Percentiles rank a stretch among this genome's conserved stretches.
These are phyloP conservation scores for Picea sitchensis DNA, from an alignment of 75 land plant genomes.

Conservation along the genomic window DNA sequence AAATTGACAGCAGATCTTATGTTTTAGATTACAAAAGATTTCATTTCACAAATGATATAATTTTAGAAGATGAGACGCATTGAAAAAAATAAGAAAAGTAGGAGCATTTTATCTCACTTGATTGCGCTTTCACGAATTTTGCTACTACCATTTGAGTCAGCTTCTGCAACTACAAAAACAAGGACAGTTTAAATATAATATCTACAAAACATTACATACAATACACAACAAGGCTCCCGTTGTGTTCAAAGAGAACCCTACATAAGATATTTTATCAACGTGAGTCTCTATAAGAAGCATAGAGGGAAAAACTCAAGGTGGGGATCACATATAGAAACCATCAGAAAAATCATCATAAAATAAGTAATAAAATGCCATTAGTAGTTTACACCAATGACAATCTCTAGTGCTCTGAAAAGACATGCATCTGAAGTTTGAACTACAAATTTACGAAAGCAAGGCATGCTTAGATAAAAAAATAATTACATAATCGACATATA, in stretches of 20 bases:
- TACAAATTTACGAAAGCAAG: neutral
- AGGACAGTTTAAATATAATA: neutral
- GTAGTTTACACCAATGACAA: neutral
- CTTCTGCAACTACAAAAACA: constrained; percentile 28
- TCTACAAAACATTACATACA: neutral
- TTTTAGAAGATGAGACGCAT: constrained; percentile 1
- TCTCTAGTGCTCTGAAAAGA: neutral
- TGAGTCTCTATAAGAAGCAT: neutral
- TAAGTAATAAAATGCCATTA: neutral
- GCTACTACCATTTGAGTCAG: constrained; percentile 33
- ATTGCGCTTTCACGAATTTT: constrained; percentile 53
- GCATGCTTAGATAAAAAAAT: neutral
- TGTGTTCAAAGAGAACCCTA: neutral
- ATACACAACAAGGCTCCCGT: neutral
- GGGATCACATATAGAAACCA: neutral
- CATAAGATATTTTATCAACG: too few relatives aligned
- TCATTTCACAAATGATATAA: neutral
- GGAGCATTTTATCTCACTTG: constrained; percentile 28
- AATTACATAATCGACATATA: neutral
- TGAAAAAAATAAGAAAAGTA: neutral
- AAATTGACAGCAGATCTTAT: too few relatives aligned
- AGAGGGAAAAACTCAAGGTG: neutral
- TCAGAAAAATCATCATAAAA: neutral
- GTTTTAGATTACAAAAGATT: too few relatives aligned
- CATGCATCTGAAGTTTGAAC: neutral